Evolutionary conservation across 2,329 filamentous ascomycete species (phyloP).

Genomic region (Penicillium glabrum): DNA sequence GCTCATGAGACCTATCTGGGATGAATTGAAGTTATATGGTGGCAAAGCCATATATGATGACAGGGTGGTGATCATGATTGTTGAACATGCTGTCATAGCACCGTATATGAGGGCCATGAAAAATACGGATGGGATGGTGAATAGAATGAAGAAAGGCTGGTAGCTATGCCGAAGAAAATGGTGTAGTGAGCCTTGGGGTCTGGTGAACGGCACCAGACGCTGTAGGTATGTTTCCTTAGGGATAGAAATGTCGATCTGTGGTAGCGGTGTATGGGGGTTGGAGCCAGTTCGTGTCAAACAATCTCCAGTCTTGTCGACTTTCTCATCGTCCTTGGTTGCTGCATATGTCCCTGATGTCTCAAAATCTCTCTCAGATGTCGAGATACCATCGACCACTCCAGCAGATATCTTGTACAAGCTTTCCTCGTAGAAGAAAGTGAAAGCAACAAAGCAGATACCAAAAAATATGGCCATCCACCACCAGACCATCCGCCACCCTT

Average conservation of each 20-base stretch:
- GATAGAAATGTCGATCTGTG: slow-evolving; percentile 7
- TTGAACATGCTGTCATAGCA: slow-evolving; percentile 37
- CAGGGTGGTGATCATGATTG: slow-evolving; percentile 37
- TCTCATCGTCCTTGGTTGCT: neutral
- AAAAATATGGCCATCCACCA: slow-evolving; percentile 49
- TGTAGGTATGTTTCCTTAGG: slow-evolving; percentile 38
- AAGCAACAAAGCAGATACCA: slow-evolving; percentile 36
- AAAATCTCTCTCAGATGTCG: neutral
- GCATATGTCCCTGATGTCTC: neutral
- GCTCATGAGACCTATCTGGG: slow-evolving; percentile 41
- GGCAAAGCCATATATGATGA: slow-evolving; percentile 37
- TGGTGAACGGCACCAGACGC: slow-evolving; percentile 36
- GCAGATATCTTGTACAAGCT: slow-evolving; percentile 21
- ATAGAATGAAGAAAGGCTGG: slow-evolving; percentile 31
- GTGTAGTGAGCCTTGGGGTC: slow-evolving; percentile 2
- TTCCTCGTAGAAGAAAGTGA: slow-evolving; percentile 49
- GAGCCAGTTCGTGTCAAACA: neutral
- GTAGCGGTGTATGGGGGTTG: neutral
- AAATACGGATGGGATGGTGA: slow-evolving; percentile 51
- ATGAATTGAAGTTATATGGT: slow-evolving; percentile 42
- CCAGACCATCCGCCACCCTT: slow-evolving; percentile 54
- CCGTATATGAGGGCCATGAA: slow-evolving; percentile 44
- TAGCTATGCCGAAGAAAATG: slow-evolving; percentile 23
- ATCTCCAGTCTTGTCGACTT: neutral
- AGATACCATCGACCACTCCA: neutral